Evolutionary conservation across 345 rosid species (phyloP), one percentile per base, ranked within the genome.

Genomic region (Murraya koenigii): DNA sequence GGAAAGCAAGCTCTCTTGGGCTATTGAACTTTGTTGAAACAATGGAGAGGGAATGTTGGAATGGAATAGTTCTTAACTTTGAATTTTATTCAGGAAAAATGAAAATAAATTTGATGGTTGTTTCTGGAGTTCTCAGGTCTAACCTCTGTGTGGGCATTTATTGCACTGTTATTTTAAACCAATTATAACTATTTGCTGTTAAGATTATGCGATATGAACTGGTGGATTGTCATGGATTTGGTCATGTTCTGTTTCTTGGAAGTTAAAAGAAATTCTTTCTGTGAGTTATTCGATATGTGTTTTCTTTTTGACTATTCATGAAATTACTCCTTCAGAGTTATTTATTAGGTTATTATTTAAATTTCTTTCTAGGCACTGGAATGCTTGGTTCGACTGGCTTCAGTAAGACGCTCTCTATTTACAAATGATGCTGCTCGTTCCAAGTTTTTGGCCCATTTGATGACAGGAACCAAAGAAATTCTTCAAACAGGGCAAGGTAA

Each of bases 341-440:
- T 44, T 6, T 26, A 30, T 66, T 25, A 20, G 33, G 44, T 54
- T 35, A 77, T 65, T 76, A 66, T 39, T 76, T 76, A 59, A 67
- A 26, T 70, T 66, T 81, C 64, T 66, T 80, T 80, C 59, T 77
- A 97, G 99, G 99, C 99, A 67, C 82, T 97, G 84, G 99, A 97
- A 85, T 94, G 99, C 88, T 89, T 97, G 92, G 99, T 97, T 72
- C 92, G 99, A 72, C 85, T 97, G 63, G 98, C 99, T 69, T 97
- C 99, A 75, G 97, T 94, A 23, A 87, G 98, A 20, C 95, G 97
- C 52, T 91, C 99, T 82, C 84, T 97, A 83, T 97, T 94, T 86
- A 84, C 93, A 60, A 94, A 87, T 80, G 99, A 97, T 70, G 89
- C 85, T 61, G 86, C 98, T 68, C 98, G 98, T 66, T 88, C 98